Base-by-base conservation (phyloP, 148 eudicot species). In the Linanthus parryae region DNA sequence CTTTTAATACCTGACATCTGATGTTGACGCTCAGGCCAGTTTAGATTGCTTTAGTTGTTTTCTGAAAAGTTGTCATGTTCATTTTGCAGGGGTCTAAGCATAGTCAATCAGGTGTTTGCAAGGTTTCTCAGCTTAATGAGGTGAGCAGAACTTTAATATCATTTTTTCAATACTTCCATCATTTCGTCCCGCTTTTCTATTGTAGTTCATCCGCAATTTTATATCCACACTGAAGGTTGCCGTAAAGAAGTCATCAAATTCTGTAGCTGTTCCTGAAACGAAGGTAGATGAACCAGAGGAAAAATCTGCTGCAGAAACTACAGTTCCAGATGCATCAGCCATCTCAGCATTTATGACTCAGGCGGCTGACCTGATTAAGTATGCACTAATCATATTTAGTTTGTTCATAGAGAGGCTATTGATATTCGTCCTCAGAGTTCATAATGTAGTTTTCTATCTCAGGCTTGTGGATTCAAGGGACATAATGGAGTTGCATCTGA, bases 381-480 rank as follows among this genome's bases (percentile, higher is more conserved):
- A 50, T 66, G 7, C 13, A 29, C 6, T 28, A 17, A 33, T 39
- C 44, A 38, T 52, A 36, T 24, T 0, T 0, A 0, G 0, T 54
- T 22, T 44, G 26, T 34, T 12, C 17, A 10, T 10, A 3, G 18
- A 14, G 19, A 43, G 19, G 27, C 11, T 62, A 15, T 25, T 36
- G 16, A 31, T 5, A 20, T 22, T 52, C 44, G 30, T 30, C 39
- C 2, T 43, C 19, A 21, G 20, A n/a, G 29, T 27, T 23, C 11
- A 28, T 44, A 4, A 45, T 52, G 0, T 64, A 37, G 1, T 59
- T 44, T 61, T 53, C 21, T 7, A 27, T 29, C 26, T 25, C 60
- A 77, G 82, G 67, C 74, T 77, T 44, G 82, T 77, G 17, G 82
- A 77, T 72, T 77, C 82, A n/a, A 65, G 63, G 55, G 82, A 77